phyloP scores from a whole-genome alignment of 345 rosid species.

The Eucalyptus erythrocorys region DNA sequence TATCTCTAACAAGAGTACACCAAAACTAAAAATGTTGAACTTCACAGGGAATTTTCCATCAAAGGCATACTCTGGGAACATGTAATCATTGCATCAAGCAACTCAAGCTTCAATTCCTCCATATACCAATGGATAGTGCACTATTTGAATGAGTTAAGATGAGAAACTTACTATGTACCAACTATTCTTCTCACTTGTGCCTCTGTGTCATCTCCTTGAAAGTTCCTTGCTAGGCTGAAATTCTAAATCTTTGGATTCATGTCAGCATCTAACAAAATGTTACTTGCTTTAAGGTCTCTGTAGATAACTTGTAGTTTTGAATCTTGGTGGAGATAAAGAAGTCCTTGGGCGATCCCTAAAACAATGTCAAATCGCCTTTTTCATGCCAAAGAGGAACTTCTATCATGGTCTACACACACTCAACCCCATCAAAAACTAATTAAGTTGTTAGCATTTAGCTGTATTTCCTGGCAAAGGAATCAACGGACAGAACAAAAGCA shows the following conservation, averaged over 20 bases:
- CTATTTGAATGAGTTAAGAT: too few relatives aligned
- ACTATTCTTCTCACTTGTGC: too few relatives aligned
- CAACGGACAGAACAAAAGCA: background rate
- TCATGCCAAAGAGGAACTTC: background rate
- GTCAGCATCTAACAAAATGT: too few relatives aligned
- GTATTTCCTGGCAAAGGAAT: background rate
- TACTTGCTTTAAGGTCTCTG: background rate
- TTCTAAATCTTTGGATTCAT: too few relatives aligned
- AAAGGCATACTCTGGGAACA: too few relatives aligned
- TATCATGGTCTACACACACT: conserved; percentile 9
- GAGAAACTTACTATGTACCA: background rate
- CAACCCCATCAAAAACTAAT: background rate
- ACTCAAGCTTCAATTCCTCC: too few relatives aligned
- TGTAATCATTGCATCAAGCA: too few relatives aligned
- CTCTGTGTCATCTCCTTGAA: too few relatives aligned
- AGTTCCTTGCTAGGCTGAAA: too few relatives aligned
- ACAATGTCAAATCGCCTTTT: background rate
- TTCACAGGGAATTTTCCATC: background rate
- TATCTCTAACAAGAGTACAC: background rate
- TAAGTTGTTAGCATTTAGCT: background rate
- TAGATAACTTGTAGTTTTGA: background rate
- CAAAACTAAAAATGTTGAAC: background rate
- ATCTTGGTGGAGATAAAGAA: background rate
- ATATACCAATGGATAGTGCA: too few relatives aligned
- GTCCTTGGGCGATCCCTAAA: background rate